A percentile compares a stretch with the other conserved stretches of the same genome.
These are phyloP conservation scores for Penicillium oxalicum DNA, from an alignment of 2,329 filamentous ascomycete genomes.

Conservation along the genomic window DNA sequence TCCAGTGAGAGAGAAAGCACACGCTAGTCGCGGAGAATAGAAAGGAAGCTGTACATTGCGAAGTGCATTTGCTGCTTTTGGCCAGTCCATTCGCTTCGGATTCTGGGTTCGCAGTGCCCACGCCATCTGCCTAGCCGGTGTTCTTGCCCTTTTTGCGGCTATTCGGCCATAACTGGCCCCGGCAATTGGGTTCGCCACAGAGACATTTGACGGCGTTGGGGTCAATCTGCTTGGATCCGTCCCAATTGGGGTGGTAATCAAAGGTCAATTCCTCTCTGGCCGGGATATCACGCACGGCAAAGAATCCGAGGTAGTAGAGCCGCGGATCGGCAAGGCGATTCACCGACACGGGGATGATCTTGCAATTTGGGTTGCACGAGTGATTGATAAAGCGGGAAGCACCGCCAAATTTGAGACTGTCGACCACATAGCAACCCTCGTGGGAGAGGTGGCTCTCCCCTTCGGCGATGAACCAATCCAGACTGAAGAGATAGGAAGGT, in stretches of 20 bases:
- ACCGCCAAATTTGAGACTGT: conserved; percentile 39
- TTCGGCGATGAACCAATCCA: conserved; percentile 33
- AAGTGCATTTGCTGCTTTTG: no score
- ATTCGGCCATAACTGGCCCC: conserved; percentile 41
- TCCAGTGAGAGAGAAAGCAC: no score
- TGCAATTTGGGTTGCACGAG: conserved; percentile 44
- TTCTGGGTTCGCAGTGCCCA: no score
- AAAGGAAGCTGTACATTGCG: no score
- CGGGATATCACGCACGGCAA: conserved; percentile 39
- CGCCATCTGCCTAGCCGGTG: no score
- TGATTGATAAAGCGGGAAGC: conserved; percentile 46
- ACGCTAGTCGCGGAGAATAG: no score
- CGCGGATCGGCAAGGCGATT: conserved; percentile 33
- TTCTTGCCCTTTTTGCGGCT: conserved; percentile 32
- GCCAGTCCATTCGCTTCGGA: no score
- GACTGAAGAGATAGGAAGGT: conserved; percentile 39
- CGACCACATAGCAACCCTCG: conserved; percentile 35
- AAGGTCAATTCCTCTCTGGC: conserved; percentile 43
- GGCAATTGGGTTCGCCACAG: conserved; percentile 41
- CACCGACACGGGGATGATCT: conserved; percentile 39
- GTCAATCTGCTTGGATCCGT: conserved; percentile 23
- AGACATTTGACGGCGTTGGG: conserved; percentile 39
- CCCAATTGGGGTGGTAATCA: conserved; percentile 39
- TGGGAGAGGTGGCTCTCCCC: conserved; percentile 16
- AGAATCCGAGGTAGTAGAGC: conserved; percentile 45